Evolutionary conservation across 2,329 filamentous ascomycete genomes (phyloP).

Genomic region (Neopestalotiopsis clavispora): DNA sequence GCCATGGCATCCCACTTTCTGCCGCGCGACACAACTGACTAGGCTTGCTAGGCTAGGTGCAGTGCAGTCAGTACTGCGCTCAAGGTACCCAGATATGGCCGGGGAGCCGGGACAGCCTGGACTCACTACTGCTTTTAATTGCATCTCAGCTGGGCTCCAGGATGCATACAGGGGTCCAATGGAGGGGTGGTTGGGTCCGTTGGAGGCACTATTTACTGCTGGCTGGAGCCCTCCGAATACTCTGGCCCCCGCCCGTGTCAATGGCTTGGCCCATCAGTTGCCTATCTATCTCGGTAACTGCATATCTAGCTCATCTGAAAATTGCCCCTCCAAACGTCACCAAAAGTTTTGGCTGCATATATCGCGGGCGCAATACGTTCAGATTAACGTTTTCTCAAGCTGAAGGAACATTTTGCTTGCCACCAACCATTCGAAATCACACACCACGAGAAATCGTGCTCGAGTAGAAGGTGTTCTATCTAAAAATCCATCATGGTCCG

Average conservation of each 20-base stretch:
- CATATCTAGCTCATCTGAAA: background rate
- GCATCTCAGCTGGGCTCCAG: background rate
- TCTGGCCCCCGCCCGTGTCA: too few relatives aligned
- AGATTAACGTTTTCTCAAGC: background rate
- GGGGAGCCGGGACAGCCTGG: background rate
- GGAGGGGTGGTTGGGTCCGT: too few relatives aligned
- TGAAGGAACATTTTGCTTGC: background rate
- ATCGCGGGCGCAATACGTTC: background rate
- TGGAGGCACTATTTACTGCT: too few relatives aligned
- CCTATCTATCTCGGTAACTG: background rate
- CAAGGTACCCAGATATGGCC: background rate
- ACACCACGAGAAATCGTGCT: too few relatives aligned
- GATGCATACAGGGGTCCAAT: too few relatives aligned
- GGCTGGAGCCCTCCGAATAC: too few relatives aligned
- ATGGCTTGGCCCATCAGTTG: background rate
- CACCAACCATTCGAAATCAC: background rate
- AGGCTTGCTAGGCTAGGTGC: background rate
- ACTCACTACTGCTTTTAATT: background rate
- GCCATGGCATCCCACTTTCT: constrained; percentile 11
- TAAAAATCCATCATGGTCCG: constrained; percentile 74
- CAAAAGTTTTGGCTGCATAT: background rate
- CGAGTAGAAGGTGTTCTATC: background rate
- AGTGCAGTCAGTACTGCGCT: background rate
- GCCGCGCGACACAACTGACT: background rate
- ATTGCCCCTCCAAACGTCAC: constrained; percentile 13